Base-by-base conservation (phyloP, 805 yeast genomes). In the Wickerhamiella occidentalis region DNA sequence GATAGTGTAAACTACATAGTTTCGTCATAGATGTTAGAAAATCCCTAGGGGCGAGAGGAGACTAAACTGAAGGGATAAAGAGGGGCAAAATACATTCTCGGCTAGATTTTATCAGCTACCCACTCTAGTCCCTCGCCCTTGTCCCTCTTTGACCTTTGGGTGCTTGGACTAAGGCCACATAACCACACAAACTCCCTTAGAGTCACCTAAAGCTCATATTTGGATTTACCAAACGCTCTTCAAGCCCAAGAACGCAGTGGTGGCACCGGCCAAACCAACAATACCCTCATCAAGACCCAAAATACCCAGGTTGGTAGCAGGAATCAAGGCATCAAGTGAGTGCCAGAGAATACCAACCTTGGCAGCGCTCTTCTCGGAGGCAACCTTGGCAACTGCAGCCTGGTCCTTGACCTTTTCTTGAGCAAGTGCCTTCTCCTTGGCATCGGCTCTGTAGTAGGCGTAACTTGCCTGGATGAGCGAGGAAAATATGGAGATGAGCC, bases 181-280 rank as follows among this genome's bases (percentile, higher is more conserved):
- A n/a, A n/a, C n/a, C n/a, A n/a, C n/a, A n/a, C n/a, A n/a, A n/a
- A n/a, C n/a, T n/a, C n/a, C n/a, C n/a, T n/a, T n/a, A n/a, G n/a
- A n/a, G n/a, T n/a, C n/a, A n/a, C n/a, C n/a, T n/a, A n/a, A n/a
- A n/a, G n/a, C n/a, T n/a, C n/a, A n/a, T n/a, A n/a, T n/a, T 23
- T 23, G 26, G 5, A 8, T 2, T 8, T 13, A 35, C 47, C 47
- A 45, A 2, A 25, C 47, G 23, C 48, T 26, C 40, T 33, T 76
- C 48, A 86, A 69, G 40, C 95, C 95, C 65, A 86, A 70, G 45
- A 79, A 52, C 36, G 95, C 82, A 28, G 96, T 86, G 52, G 84
- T 67, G 22, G 82, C 74, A 62, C 97, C 97, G 35, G 92, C 86
- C 51, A 80, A 67, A 33, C 94, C 96, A 46, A 86, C 76, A 38